Percentiles rank a stretch among this genome's conserved stretches.
Conservation (phyloP, 2,329 filamentous ascomycete species). For the Cryphonectria nitschkei region DNA sequence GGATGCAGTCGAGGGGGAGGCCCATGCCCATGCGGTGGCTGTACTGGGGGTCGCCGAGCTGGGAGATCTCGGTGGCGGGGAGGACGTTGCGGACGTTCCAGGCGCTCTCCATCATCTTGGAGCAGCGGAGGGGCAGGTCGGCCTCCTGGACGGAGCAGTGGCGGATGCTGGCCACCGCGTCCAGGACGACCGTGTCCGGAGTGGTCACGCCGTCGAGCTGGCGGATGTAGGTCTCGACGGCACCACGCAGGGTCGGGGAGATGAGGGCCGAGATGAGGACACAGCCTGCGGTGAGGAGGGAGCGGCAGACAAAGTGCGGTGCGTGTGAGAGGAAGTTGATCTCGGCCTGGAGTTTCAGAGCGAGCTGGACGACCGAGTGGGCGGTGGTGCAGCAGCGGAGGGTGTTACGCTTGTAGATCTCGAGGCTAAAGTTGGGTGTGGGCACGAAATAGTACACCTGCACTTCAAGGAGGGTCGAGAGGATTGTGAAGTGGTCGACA, state of each 20-base stretch:
- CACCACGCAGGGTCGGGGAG: slow-evolving; percentile 46
- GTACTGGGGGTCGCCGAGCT: slow-evolving; percentile 44
- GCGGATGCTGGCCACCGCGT: slow-evolving; percentile 42
- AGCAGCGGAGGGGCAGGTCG: slow-evolving; percentile 51
- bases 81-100: slow-evolving; percentile 47
- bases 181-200: slow-evolving; percentile 26
- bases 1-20: slow-evolving; percentile 54
- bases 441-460: slow-evolving; percentile 58
- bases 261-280: slow-evolving; percentile 51
- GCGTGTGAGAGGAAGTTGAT: slow-evolving; percentile 48
- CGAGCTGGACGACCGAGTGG: slow-evolving; percentile 47
- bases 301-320: slow-evolving; percentile 54
- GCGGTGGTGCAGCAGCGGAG: slow-evolving; percentile 54
- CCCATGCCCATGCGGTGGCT: slow-evolving; percentile 53
- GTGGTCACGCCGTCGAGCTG: slow-evolving; percentile 17
- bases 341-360: slow-evolving; percentile 47
- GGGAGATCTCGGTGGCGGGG: slow-evolving; percentile 42
- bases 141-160: slow-evolving; percentile 52
- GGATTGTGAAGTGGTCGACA: slow-evolving; percentile 51
- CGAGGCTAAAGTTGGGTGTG: slow-evolving; percentile 42
- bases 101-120: slow-evolving; percentile 53
- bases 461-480: slow-evolving; percentile 56
- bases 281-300: slow-evolving; percentile 49
- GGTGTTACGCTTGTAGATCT: slow-evolving; percentile 48
- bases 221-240: slow-evolving; percentile 38